These are phyloP conservation scores for Lenwebbia sp. DNA, from an alignment of 345 rosid genomes.

Conservation along the genomic window DNA sequence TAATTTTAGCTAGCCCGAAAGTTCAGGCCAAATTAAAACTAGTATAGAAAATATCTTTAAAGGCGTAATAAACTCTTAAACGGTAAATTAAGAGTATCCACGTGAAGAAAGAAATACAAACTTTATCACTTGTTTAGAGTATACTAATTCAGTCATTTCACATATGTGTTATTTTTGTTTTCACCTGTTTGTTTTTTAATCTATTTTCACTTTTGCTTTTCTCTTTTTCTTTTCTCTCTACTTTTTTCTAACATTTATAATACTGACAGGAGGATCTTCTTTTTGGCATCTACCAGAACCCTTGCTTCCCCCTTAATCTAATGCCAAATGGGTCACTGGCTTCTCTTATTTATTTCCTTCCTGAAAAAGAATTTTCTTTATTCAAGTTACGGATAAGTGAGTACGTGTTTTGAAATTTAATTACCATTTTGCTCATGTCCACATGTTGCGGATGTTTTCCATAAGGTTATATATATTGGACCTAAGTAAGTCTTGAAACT, in stretches of 20 bases:
- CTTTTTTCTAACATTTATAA: neutral
- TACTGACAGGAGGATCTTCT: neutral
- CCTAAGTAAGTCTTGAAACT: no score
- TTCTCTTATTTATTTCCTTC: neutral
- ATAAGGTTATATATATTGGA: no score
- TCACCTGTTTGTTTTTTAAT: neutral
- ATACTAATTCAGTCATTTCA: neutral
- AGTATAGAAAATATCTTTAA: neutral
- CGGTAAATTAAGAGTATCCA: neutral
- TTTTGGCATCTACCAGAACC: neutral
- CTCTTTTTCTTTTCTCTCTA: neutral
- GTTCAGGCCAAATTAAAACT: rapidly evolving
- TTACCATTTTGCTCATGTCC: neutral
- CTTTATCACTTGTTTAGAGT: neutral
- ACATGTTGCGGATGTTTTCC: neutral
- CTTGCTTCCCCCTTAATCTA: neutral
- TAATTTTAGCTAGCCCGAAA: neutral
- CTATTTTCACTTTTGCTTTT: neutral
- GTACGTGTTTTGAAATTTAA: neutral
- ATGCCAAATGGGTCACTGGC: neutral
- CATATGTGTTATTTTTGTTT: neutral
- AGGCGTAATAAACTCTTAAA: neutral
- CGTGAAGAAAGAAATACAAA: neutral
- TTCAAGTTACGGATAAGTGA: neutral
- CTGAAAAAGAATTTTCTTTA: no score